Conservation (phyloP, 768 basidiomycete species). For the Hypholoma fasciculare region DNA sequence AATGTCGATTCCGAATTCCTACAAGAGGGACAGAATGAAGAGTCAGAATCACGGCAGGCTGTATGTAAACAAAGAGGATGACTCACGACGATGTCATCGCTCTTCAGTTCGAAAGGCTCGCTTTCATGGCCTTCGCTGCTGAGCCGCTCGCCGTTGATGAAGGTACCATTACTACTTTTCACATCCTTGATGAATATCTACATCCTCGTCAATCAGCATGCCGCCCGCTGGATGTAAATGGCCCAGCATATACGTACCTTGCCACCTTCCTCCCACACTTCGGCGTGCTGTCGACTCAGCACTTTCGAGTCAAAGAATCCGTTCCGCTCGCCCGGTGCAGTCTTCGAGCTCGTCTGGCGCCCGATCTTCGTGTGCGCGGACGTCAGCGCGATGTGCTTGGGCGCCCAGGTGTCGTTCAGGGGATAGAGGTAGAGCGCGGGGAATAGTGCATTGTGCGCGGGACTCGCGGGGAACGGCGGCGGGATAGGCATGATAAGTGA, state of each 20-base stretch:
- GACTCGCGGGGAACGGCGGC: not conserved
- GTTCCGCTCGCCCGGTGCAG: conserved; percentile 88
- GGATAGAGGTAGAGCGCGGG: conserved; percentile 79
- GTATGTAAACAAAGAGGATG: conserved; percentile 8
- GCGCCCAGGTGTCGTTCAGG: conserved; percentile 90
- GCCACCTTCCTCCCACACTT: conserved; percentile 91
- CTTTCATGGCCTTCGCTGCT: conserved; percentile 89
- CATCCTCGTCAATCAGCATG: too few species aligned
- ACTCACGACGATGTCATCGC: conserved; percentile 92
- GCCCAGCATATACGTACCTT: too few species aligned
- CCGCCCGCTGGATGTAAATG: too few species aligned
- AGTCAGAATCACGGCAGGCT: conserved; percentile 8
- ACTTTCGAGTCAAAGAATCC: conserved; percentile 98
- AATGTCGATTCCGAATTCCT: conserved; percentile 99
- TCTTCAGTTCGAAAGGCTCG: conserved; percentile 91
- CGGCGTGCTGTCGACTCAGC: conserved; percentile 91
- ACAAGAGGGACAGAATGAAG: not conserved
- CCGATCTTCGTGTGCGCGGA: conserved; percentile 87
- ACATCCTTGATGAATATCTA: conserved; percentile 99
- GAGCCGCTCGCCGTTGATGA: conserved; percentile 94
- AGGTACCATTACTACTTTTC: conserved; percentile 97
- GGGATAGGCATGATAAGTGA: not conserved
- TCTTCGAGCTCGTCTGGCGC: conserved; percentile 94
- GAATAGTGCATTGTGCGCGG: conserved; percentile 22
- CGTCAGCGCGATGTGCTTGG: conserved; percentile 88